Conservation (phyloP, 2,329 filamentous ascomycete genomes). For the Ceratocystis alfenasii region DNA sequence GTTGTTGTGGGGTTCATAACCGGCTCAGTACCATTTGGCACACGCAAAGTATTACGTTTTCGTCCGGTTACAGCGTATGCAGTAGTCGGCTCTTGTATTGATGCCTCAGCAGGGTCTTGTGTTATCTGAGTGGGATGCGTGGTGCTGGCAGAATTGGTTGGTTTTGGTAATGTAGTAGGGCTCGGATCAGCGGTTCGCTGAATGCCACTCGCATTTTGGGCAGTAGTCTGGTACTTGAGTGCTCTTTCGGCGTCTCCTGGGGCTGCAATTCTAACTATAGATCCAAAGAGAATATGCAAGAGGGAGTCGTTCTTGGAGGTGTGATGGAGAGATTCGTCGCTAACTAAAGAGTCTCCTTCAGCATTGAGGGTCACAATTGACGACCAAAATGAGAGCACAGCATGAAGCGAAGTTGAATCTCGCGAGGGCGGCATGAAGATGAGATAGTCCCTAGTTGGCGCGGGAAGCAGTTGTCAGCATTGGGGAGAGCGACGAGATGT, state of each 20-base stretch:
- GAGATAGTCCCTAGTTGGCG: slow-evolving; percentile 62
- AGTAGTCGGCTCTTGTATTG: background rate
- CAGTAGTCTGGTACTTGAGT: slow-evolving; percentile 12
- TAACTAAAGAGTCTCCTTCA: slow-evolving; percentile 87
- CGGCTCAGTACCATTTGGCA: slow-evolving; percentile 25
- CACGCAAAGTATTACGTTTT: slow-evolving; percentile 10
- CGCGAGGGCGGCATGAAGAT: slow-evolving; percentile 69
- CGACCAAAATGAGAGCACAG: slow-evolving; percentile 82
- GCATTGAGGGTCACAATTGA: slow-evolving; percentile 79
- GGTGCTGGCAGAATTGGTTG: background rate
- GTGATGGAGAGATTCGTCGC: slow-evolving; percentile 81
- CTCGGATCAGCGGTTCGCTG: slow-evolving; percentile 1
- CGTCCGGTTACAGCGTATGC: background rate
- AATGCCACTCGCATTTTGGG: slow-evolving; percentile 1
- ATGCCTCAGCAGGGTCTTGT: background rate
- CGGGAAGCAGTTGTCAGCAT: too few relatives aligned
- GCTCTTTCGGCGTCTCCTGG: slow-evolving; percentile 21
- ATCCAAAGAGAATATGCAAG: slow-evolving; percentile 62
- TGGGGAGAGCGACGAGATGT: too few relatives aligned
- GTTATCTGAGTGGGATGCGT: background rate
- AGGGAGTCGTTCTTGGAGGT: slow-evolving; percentile 76
- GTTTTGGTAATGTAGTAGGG: background rate
- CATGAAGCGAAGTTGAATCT: slow-evolving; percentile 52
- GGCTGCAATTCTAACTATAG: slow-evolving; percentile 44
- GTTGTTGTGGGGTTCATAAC: background rate